Base-by-base conservation (phyloP, 148 eudicot genomes). In the Rheum nobile region DNA sequence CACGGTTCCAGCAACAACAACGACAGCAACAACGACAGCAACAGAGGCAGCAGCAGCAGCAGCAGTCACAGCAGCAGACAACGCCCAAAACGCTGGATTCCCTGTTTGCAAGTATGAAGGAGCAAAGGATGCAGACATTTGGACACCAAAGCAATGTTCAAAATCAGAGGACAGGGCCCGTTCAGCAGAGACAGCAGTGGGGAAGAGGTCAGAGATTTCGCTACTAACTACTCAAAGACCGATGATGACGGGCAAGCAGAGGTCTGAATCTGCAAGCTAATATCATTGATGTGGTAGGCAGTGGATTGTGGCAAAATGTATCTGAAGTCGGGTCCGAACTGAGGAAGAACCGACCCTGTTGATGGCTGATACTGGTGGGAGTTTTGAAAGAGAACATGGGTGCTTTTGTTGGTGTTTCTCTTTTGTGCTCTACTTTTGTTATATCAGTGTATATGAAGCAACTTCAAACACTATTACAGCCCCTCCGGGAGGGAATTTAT, bases 71-170 rank as follows among this genome's bases (percentile, higher is more conserved):
- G 46, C 71, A 57, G 69, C 32, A 29, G 19, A 75, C 38, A 26
- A 86, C 78, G 79, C 90, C 96, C 71, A 91, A 89, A 77, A 92
- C 99, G 1, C 78, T 96, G 55, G 99, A 96, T 76, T 92, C 92
- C 22, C 76, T 86, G 77, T 96, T 96, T 81, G 96, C 97, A 24
- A 86, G 84, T 80, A 92, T 96, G 99, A 87, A 90, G 85, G 96
- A 95, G 76, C 89, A 96, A 80, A 89, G 99, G 76, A 85, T 87
- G 91, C 86, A 82, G 82, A 77, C 79, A 34, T 54, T 70, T 34
- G 81, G 87, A 39, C 85, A 68, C 48, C 86, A 65, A 65, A 34
- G 19, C 1, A 65, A 65, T 7, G 38, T 7, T 16, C 37, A 12
- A 65, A 65, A 31, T 34, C 70, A 32, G 70, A 32, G 70, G 41